Evolutionary conservation across 2,329 filamentous ascomycete genomes (phyloP).

Genomic region (Calonectria pseudoreteaudii): DNA sequence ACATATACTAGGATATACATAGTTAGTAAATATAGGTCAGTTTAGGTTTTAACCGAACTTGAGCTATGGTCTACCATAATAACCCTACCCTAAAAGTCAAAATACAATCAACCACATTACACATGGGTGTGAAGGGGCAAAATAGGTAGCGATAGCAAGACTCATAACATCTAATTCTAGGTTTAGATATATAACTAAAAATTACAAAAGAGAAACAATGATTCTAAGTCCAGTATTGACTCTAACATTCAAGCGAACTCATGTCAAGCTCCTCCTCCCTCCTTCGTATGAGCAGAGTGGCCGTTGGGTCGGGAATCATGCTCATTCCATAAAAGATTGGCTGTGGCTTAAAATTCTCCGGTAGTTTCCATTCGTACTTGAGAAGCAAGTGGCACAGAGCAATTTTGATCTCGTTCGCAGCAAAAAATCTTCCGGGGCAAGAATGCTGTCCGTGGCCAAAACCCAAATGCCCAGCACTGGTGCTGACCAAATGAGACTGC

Average conservation of each 20-base stretch:
- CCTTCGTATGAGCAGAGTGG: neutral
- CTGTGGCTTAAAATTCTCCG: neutral
- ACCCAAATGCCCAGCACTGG: neutral
- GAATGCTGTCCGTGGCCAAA: neutral
- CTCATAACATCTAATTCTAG: no score
- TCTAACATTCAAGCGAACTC: neutral
- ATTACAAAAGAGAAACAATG: neutral
- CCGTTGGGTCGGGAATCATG: neutral
- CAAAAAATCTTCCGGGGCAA: neutral
- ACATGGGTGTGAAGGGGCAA: no score
- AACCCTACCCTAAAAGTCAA: neutral
- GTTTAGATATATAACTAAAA: no score
- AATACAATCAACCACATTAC: neutral
- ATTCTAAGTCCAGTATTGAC: neutral
- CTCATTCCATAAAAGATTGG: neutral
- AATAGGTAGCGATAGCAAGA: no score
- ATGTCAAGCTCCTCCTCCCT: neutral
- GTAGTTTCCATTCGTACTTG: neutral
- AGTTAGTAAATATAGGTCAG: no score
- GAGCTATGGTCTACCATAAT: no score
- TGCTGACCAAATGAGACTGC: neutral
- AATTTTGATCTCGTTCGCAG: neutral
- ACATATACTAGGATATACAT: no score
- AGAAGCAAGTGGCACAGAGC: neutral
- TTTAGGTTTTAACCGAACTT: no score